A percentile compares a stretch with the other conserved stretches of the same genome.
Evolutionary conservation across 768 basidiomycete genomes (phyloP).

Genomic region (Termitomyces sp.): DNA sequence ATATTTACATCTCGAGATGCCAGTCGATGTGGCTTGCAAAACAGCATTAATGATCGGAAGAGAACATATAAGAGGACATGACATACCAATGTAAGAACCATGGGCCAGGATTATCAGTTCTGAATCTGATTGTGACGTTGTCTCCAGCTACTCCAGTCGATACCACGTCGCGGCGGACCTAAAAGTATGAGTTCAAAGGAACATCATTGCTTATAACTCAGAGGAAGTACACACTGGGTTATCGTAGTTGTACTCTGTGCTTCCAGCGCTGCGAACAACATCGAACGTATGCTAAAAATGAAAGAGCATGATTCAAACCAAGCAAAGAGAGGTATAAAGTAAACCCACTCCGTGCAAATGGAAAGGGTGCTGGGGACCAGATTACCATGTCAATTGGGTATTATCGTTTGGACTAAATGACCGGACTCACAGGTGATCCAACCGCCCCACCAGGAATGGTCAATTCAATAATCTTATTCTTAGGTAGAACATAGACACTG

Average conservation of each 20-base stretch:
- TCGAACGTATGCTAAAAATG: neutral
- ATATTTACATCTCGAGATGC: neutral
- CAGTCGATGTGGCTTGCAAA: neutral
- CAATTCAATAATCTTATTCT: constrained; percentile 40
- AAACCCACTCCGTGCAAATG: neutral
- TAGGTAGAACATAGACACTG: constrained; percentile 34
- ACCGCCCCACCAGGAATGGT: constrained; percentile 27
- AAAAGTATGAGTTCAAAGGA: neutral
- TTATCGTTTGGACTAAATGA: neutral
- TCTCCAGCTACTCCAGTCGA: neutral
- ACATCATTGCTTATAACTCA: neutral
- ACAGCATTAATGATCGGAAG: neutral
- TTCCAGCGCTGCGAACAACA: neutral
- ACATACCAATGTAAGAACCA: constrained; percentile 2
- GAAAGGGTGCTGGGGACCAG: neutral
- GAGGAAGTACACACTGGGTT: neutral
- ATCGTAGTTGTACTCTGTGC: neutral
- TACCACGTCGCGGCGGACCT: constrained; percentile 1
- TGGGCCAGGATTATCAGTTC: neutral
- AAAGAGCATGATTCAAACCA: neutral
- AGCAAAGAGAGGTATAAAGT: neutral
- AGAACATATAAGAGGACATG: neutral
- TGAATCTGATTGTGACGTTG: neutral
- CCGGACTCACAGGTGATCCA: constrained; percentile 23
- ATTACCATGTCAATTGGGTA: constrained; percentile 1